phyloP scores from a whole-genome alignment of 2,329 filamentous ascomycete species.

The Talaromyces piceae region DNA sequence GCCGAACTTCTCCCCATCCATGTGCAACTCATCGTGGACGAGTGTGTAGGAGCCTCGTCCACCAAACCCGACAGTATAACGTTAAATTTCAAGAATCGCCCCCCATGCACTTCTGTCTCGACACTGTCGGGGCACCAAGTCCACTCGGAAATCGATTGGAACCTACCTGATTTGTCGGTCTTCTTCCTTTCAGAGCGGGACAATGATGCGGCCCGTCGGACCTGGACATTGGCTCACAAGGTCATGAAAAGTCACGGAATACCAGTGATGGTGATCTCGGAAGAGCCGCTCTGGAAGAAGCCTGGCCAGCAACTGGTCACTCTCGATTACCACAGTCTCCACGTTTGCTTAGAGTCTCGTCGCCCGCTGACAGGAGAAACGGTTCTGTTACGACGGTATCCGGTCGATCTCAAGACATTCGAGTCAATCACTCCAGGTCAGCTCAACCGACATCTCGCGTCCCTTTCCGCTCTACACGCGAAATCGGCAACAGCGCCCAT shows the following conservation, averaged over 20 bases:
- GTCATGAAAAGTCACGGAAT: conserved; percentile 39
- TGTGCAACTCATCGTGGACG: conserved; percentile 42
- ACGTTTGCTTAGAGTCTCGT: conserved; percentile 37
- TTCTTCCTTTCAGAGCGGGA: conserved; percentile 36
- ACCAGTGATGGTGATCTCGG: conserved; percentile 38
- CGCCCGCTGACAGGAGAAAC: conserved; percentile 26
- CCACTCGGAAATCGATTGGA: conserved; percentile 35
- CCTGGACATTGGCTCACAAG: conserved; percentile 26
- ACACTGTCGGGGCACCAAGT: conserved; percentile 30
- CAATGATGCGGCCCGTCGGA: conserved; percentile 18
- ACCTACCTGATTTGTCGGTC: conserved; percentile 39
- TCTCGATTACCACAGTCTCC: conserved; percentile 34
- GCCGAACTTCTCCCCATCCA: conserved; percentile 42
- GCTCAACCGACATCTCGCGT: conserved; percentile 41
- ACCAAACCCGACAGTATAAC: conserved; percentile 26
- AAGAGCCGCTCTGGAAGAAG: conserved; percentile 35
- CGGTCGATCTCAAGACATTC: conserved; percentile 42
- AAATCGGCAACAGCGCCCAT: conserved; percentile 10
- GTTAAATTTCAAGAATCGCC: conserved; percentile 33
- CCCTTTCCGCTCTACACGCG: conserved; percentile 24
- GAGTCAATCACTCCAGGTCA: conserved; percentile 40
- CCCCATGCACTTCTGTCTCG: conserved; percentile 31
- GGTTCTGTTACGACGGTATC: conserved; percentile 30
- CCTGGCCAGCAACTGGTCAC: conserved; percentile 24
- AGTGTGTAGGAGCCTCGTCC: conserved; percentile 32